Percentiles rank a stretch among this genome's conserved stretches.
phyloP scores from a whole-genome alignment of 2,329 filamentous ascomycete species.

The Aspergillus pseudoterreus region DNA sequence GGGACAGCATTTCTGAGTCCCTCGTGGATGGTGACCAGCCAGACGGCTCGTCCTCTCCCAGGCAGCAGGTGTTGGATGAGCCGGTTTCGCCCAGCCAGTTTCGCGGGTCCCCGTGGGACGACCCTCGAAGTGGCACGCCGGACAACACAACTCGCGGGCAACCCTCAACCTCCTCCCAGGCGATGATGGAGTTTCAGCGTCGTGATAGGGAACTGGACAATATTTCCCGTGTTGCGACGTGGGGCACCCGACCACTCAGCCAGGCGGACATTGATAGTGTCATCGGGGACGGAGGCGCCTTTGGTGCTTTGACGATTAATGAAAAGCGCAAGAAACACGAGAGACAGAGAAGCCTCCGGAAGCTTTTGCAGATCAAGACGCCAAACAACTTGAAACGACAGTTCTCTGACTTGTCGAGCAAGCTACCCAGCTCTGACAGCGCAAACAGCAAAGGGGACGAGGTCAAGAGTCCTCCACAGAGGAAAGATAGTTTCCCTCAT shows the following conservation, averaged over 20 bases:
- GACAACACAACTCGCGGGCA: constrained; percentile 37
- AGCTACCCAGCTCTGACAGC: constrained; percentile 26
- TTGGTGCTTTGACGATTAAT: constrained; percentile 39
- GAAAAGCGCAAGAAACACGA: constrained; percentile 40
- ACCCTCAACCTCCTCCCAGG: constrained; percentile 52
- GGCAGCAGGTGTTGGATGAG: constrained; percentile 21
- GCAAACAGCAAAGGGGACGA: constrained; percentile 15
- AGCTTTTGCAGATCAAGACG: constrained; percentile 38
- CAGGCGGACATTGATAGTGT: constrained; percentile 50
- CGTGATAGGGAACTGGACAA: constrained; percentile 52
- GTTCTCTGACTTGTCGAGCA: constrained; percentile 27
- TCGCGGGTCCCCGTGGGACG: constrained; percentile 47
- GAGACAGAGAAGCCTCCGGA: constrained; percentile 46
- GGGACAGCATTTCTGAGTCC: constrained; percentile 23
- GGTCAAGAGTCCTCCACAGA: constrained; percentile 18
- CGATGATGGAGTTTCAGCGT: constrained; percentile 51
- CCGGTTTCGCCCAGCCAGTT: constrained; percentile 37
- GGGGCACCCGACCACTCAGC: constrained; percentile 49
- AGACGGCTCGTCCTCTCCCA: constrained; percentile 20
- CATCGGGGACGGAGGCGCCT: constrained; percentile 42
- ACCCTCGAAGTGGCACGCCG: constrained; percentile 33
- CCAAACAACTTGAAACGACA: constrained; percentile 45
- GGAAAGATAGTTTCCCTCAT: constrained; percentile 32
- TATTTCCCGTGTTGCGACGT: constrained; percentile 53
- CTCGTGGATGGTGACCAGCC: constrained; percentile 20